Percentiles rank a stretch among this genome's conserved stretches.
Conservation (phyloP, 163 green algal genomes). For the Scenedesmus sp. region DNA sequence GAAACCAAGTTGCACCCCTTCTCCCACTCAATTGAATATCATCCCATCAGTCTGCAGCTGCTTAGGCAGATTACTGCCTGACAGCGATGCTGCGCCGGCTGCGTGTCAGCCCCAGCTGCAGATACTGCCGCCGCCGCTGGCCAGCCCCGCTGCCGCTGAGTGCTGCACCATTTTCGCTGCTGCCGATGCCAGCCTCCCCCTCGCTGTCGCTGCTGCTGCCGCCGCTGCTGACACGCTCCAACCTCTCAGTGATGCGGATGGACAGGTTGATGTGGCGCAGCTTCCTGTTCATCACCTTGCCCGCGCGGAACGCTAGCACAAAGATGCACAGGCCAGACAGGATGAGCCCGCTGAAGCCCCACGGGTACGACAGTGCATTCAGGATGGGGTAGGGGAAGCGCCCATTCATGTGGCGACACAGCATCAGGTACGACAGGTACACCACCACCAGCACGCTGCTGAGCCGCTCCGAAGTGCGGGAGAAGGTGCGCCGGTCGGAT, state of each 20-base stretch:
- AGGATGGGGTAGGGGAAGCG: conserved; percentile 68
- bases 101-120: not conserved
- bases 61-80: not conserved
- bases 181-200: not conserved
- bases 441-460: conserved; percentile 45
- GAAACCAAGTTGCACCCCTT: not conserved
- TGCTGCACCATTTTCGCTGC: not conserved
- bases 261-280: conserved; percentile 33
- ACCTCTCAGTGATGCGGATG: conserved; percentile 34
- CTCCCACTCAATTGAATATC: not conserved
- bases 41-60: not conserved
- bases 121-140: not conserved
- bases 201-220: conserved; percentile 20
- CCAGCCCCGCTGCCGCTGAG: not conserved
- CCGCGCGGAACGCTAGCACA: conserved; percentile 43
- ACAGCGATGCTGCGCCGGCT: not conserved
- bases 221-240: conserved; percentile 13
- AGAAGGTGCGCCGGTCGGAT: conserved; percentile 54
- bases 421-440: conserved; percentile 44
- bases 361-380: conserved; percentile 51
- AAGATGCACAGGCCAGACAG: conserved; percentile 38
- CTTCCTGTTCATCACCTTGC: conserved; percentile 49
- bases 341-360: conserved; percentile 26
- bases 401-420: conserved; percentile 57
- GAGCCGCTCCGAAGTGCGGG: conserved; percentile 41